phyloP scores from a whole-genome alignment of 1,284 basidiomycete genomes.

The Cystobasidium slooffiae region DNA sequence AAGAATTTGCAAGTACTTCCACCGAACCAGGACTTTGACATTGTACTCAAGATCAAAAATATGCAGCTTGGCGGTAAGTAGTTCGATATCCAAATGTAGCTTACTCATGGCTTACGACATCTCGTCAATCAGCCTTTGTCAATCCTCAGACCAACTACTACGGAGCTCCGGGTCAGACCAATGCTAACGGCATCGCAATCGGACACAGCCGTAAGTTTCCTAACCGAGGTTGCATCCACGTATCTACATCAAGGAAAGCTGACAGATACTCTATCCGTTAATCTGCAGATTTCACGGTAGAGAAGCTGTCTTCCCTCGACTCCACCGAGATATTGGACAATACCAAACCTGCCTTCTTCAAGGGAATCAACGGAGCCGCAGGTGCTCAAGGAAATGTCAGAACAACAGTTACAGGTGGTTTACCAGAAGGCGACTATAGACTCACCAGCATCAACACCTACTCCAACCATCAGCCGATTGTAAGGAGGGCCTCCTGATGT shows the following conservation, averaged over 20 bases:
- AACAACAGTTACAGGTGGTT: slow-evolving; percentile 63
- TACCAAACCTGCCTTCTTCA: slow-evolving; percentile 69
- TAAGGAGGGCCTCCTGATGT: slow-evolving; percentile 25
- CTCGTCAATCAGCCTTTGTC: slow-evolving; percentile 32
- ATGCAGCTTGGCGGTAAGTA: slow-evolving; percentile 61
- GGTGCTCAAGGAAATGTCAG: slow-evolving; percentile 61
- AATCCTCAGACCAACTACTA: slow-evolving; percentile 66
- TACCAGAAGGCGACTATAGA: slow-evolving; percentile 68
- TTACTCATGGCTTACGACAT: too few species aligned
- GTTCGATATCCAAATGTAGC: slow-evolving; percentile 64
- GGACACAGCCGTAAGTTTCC: slow-evolving; percentile 38
- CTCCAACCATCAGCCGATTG: slow-evolving; percentile 69
- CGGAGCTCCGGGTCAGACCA: slow-evolving; percentile 68
- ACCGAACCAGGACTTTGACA: slow-evolving; percentile 65
- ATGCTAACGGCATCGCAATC: slow-evolving; percentile 59
- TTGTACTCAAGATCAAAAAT: slow-evolving; percentile 65
- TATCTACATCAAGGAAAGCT: background rate
- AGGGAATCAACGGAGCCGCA: slow-evolving; percentile 58
- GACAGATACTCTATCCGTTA: background rate
- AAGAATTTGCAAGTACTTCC: slow-evolving; percentile 63
- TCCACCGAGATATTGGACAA: slow-evolving; percentile 58
- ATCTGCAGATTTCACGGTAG: background rate
- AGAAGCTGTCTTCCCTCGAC: background rate
- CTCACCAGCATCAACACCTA: slow-evolving; percentile 61
- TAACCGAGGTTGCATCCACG: too few species aligned